Percentiles rank a stretch among this genome's conserved stretches.
Conservation (phyloP, 805 yeast species). For the Yarrowia sp. region DNA sequence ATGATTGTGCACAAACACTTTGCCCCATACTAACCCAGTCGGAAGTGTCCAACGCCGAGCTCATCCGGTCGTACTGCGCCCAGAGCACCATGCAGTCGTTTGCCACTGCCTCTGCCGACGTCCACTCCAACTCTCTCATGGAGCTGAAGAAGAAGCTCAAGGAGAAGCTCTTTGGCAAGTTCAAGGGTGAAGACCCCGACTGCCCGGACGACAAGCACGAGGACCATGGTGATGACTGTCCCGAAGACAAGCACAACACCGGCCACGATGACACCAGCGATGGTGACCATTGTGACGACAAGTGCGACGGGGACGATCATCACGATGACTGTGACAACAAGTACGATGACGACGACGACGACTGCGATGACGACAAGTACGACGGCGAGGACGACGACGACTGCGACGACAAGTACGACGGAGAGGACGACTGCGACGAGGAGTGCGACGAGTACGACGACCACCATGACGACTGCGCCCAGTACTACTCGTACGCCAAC, state of each 20-base stretch:
- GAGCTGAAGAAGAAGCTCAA: conserved; percentile 22
- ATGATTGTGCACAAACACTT: neutral
- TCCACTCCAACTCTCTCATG: conserved; percentile 21
- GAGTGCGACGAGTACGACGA: conserved; percentile 14
- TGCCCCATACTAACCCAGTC: conserved; percentile 11
- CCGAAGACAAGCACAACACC: conserved; percentile 16
- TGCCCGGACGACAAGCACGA: conserved; percentile 24
- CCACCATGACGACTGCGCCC: conserved; percentile 5
- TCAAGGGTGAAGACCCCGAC: conserved; percentile 16
- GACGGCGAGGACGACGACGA: conserved; percentile 11
- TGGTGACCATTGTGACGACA: neutral
- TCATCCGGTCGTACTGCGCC: conserved; percentile 18
- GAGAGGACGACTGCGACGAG: conserved; percentile 15
- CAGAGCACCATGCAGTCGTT: neutral
- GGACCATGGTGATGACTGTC: conserved; percentile 15
- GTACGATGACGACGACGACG: conserved; percentile 8
- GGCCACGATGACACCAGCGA: neutral
- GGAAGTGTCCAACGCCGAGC: conserved; percentile 10
- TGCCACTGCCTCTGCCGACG: conserved; percentile 13
- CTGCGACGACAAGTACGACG: conserved; percentile 14
- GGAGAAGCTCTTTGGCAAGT: conserved; percentile 17
- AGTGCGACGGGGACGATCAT: conserved; percentile 14
- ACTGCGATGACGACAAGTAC: neutral
- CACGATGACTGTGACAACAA: conserved; percentile 16
- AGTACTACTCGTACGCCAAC: conserved; percentile 15